Evolutionary conservation across 805 yeast genomes (phyloP), one percentile per base, ranked within the genome.

Genomic region (Blastobotrys muscicola): DNA sequence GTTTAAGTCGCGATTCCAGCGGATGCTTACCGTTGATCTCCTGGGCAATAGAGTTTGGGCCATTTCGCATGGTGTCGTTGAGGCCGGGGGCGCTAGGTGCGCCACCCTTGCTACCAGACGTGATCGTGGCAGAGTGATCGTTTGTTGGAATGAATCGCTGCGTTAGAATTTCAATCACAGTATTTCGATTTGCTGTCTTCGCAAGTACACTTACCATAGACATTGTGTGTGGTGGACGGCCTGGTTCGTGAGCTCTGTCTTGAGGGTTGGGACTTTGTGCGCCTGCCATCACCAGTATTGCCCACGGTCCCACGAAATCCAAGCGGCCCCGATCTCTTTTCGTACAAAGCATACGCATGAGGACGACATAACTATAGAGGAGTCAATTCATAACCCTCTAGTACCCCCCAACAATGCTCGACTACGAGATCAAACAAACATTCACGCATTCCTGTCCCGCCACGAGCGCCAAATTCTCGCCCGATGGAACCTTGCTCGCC

Each of bases 1-100:
- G 73, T 44, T 67, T 63, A 33, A 92, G 63, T 53, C 95, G 76
- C 3, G 73, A 54, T 57, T 92, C 94, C 48, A 92, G 68, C 9
- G 97, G 97, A 62, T 92, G 98, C 31, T 58, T 49, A 38, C 58
- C 60, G 44, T 61, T 62, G 44, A 63, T 38, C 14, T 42, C 41
- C 6, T 79, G 66, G 2, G 79, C 69, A 43, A 78, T 62, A 33
- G 70, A 71, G 8, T 81, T 78, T 5, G 81, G 81, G 6, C 79
- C 80, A 2, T 71, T 63, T 57, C 76, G 68, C 47, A 78, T 62
- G 6, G 73, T 66, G 56, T 78, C 84, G 41, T 68, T 76, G 41
- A 78, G 62, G 12, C 33, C 31, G 9, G 10, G 10, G 31, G 31
- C 36, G 16, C 39, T 35, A 11, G 38, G 33, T 2, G 31, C 39